Base-by-base conservation (phyloP, 2,329 filamentous ascomycete genomes). In the Laburnicola sp. region DNA sequence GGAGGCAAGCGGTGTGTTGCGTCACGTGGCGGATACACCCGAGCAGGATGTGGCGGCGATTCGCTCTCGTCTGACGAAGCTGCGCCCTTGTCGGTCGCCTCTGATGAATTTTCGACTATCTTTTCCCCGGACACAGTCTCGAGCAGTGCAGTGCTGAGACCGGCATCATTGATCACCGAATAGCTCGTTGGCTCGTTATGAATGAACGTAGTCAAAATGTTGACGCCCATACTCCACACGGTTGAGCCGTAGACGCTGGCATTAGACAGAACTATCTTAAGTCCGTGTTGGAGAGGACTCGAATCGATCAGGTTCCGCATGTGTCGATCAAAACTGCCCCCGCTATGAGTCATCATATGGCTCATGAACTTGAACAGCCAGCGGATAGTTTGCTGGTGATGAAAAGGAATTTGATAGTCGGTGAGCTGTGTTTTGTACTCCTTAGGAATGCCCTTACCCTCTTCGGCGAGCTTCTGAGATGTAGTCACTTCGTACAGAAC, bases 121-220 rank as follows among this genome's bases (percentile, higher is more conserved):
- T 30, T 59, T 53, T 71, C 71, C 32, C 75, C 71, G 43, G 81
- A 95, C 47, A 97, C 83, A 3, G 92, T 86, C 71, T 93, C 87
- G 10, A 99, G 80, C 51, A 97, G 88, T 45, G 86, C 89, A 68
- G 88, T 88, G 64, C 94, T 92, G 62, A 99, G 82, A 22, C 91
- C 91, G 44, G 94, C 93, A 74, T 99, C 94, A 10, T 90, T 91
- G 58, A 99, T 94, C 23, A 96, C 91, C 26, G 91, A 88, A 70
- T 96, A 99, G 72, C 94, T 99, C 0, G 94, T 99, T 0, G 94
- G 94, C 66, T 99, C 94, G 68, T 97, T 97, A 74, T 99, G 95
- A 64, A 99, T 96, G 73, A 99, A 99, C 63, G 91, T 93, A 67
- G 90, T 94, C 44, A 99, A 78, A 50, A 97, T 93, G 48, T 87